Base-by-base conservation (phyloP, 306 rosid genomes). In the Purshia tridentata region DNA sequence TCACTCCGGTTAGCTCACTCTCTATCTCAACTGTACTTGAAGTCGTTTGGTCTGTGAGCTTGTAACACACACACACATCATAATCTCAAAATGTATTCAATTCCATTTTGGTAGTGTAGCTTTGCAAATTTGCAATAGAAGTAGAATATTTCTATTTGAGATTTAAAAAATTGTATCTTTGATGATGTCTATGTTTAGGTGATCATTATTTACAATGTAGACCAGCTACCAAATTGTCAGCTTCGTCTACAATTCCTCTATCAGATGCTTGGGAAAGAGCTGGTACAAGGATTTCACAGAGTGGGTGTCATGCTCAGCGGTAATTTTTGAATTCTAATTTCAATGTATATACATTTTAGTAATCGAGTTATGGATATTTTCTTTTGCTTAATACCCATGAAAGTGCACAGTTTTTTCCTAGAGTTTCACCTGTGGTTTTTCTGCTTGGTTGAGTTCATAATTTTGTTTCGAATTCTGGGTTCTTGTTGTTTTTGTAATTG, bases 261-360 rank as follows among this genome's bases (percentile, higher is more conserved):
- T 51, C 71, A 62, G 47, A 61, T 78, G 73, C 73, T 20, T 41
- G 20, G 77, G 72, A 84, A 19, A 51, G 76, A 72, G 13, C 47
- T 64, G 46, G 61, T 58, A 69, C 69, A 22, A 65, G 80, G 69
- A 57, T 45, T 78, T 73, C 37, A 60, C 60, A 67, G 18, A 65
- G 52, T 57, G 77, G 81, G 77, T 81, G 72, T 75, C 75, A 73
- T 66, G 29, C 70, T 55, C 75, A 67, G 56, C 81, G 86, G 90
- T 87, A 77, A 76, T 76, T 49, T 23, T 65, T 5, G 4, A 6
- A 6, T 13, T 13, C 56, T 44, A 54, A 52, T 68, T 65, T 45
- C 59, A 58, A 23, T 23, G 13, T 49, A 16, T 29, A 8, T 68
- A 9, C 4, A 10, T 37, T 4, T 61, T 7, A 16, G 23, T 16